phyloP scores from a whole-genome alignment of 2,329 filamentous ascomycete species.

The Chaetomium globosum region DNA sequence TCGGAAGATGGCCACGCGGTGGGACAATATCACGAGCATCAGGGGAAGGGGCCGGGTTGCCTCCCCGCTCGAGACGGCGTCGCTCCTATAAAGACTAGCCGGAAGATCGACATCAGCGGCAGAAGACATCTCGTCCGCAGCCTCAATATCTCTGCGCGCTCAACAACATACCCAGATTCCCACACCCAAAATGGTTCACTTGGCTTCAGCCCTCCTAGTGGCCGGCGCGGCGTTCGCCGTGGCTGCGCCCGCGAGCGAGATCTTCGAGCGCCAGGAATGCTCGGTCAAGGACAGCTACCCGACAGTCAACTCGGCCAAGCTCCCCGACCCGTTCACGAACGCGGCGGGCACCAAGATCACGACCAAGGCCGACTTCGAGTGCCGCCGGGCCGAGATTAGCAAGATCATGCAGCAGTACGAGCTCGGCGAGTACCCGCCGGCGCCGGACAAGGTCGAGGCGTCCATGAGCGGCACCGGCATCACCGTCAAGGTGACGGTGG shows the following conservation, averaged over 20 bases:
- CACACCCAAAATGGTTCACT: slow-evolving; percentile 37
- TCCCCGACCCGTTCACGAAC: slow-evolving; percentile 54
- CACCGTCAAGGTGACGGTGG: slow-evolving; percentile 50
- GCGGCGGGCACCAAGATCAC: slow-evolving; percentile 48
- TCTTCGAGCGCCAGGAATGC: slow-evolving; percentile 46
- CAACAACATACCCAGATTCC: background rate
- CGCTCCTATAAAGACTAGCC: slow-evolving; percentile 29
- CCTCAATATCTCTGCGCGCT: slow-evolving; percentile 8
- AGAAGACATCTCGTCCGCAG: slow-evolving; percentile 7
- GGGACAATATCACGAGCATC: slow-evolving; percentile 28
- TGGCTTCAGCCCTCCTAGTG: slow-evolving; percentile 39
- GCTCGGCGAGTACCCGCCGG: slow-evolving; percentile 52
- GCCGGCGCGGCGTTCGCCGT: slow-evolving; percentile 44
- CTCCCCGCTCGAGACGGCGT: slow-evolving; percentile 18
- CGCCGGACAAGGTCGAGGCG: slow-evolving; percentile 51
- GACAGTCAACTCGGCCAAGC: slow-evolving; percentile 44
- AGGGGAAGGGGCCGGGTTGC: slow-evolving; percentile 19
- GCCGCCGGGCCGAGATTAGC: slow-evolving; percentile 53
- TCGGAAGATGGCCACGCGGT: slow-evolving; percentile 33
- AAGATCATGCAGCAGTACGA: slow-evolving; percentile 55
- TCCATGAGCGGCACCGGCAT: slow-evolving; percentile 48
- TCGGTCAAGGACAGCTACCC: slow-evolving; percentile 42
- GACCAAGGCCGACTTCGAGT: slow-evolving; percentile 52
- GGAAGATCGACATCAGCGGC: slow-evolving; percentile 18
- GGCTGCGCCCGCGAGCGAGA: slow-evolving; percentile 43